Conservation (phyloP, 768 basidiomycete genomes). For the Boletus rex-veris region DNA sequence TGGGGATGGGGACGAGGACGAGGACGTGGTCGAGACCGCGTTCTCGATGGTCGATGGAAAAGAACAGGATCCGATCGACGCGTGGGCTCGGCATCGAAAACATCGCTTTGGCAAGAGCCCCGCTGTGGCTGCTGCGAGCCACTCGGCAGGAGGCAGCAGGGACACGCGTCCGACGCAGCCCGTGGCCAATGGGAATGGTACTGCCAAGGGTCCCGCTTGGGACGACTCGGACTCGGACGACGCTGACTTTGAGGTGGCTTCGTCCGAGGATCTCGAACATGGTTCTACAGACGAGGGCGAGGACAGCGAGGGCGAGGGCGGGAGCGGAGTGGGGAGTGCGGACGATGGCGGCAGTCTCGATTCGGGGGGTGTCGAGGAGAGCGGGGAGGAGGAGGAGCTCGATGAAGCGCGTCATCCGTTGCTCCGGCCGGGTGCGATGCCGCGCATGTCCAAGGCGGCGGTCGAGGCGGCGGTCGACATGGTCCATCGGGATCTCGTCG, state of each 20-base stretch:
- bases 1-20: constrained; percentile 33
- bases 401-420: constrained; percentile 58
- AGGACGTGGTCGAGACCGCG: constrained; percentile 53
- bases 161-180: neutral
- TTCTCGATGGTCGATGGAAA: constrained; percentile 70
- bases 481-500: constrained; percentile 51
- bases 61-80: constrained; percentile 61
- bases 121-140: neutral
- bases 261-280: constrained; percentile 45
- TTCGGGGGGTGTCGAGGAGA: constrained; percentile 31
- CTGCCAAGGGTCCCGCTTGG: constrained; percentile 28
- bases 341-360: constrained; percentile 31
- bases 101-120: constrained; percentile 49
- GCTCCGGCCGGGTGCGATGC: constrained; percentile 63
- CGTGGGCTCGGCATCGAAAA: constrained; percentile 61
- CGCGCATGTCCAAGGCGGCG: constrained; percentile 61
- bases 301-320: constrained; percentile 13
- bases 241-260: constrained; percentile 33
- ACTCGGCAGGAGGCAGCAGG: neutral
- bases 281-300: constrained; percentile 35
- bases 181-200: neutral
- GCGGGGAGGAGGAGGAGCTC: constrained; percentile 44
- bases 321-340: constrained; percentile 13
- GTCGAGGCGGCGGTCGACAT: constrained; percentile 65
- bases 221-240: constrained; percentile 36